Conservation (phyloP, 495 filamentous ascomycete genomes). For the Aspergillus hancockii region DNA sequence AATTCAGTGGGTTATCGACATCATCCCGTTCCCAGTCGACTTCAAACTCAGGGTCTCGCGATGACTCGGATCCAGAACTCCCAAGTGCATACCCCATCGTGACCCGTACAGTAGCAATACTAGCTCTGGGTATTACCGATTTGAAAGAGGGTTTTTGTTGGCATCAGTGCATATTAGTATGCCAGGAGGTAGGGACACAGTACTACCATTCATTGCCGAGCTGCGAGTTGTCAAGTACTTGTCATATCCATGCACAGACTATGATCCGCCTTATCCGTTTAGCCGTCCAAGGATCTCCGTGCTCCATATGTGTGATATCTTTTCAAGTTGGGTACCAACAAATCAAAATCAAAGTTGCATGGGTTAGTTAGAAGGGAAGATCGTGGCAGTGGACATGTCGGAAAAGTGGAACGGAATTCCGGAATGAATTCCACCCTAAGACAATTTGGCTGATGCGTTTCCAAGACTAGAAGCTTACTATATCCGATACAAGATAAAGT, state of each 20-base stretch:
- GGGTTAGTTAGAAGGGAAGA: too few species aligned
- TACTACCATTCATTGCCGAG: too few species aligned
- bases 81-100: not conserved
- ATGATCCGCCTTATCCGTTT: not conserved
- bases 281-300: not conserved
- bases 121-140: not conserved
- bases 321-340: not conserved
- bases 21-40: slow-evolving; percentile 63
- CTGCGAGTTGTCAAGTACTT: too few species aligned
- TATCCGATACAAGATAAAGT: too few species aligned
- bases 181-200: too few species aligned
- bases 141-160: too few species aligned
- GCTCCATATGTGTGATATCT: not conserved
- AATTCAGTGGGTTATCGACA: slow-evolving; percentile 66
- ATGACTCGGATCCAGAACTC: not conserved
- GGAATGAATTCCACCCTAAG: not conserved
- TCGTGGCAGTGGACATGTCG: not conserved
- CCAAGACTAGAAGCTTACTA: not conserved
- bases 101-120: not conserved
- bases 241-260: too few species aligned
- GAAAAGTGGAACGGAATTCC: not conserved
- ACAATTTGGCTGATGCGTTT: not conserved
- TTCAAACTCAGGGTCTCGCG: slow-evolving; percentile 52
- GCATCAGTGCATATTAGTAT: too few species aligned
- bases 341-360: too few species aligned